Conservation (phyloP, 148 eudicot species). For the Pharnaceum exiguum region DNA sequence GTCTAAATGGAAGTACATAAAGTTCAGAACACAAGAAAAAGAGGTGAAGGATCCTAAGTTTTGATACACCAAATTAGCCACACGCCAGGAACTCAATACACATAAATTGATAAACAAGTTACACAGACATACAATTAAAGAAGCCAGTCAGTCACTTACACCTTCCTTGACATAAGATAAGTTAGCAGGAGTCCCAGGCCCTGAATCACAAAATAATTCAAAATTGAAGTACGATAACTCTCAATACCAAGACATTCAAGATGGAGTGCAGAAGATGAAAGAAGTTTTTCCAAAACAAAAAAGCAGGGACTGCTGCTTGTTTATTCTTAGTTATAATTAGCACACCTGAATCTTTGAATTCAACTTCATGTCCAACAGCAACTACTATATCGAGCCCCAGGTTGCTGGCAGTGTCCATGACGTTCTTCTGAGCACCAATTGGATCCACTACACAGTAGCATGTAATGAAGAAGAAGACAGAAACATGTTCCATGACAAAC, state of each 20-base stretch:
- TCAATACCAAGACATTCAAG: too few relatives aligned
- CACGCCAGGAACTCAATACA: too few relatives aligned
- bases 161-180: conserved; percentile 12
- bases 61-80: too few relatives aligned
- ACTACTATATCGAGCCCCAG: conserved; percentile 57
- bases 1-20: too few relatives aligned
- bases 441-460: conserved; percentile 46
- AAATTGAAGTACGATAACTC: too few relatives aligned
- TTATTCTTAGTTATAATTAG: not conserved
- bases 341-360: conserved; percentile 45
- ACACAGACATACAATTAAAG: conserved; percentile 7
- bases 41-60: too few relatives aligned
- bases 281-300: too few relatives aligned
- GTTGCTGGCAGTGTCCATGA: conserved; percentile 58
- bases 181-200: conserved; percentile 11
- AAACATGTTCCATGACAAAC: too few relatives aligned
- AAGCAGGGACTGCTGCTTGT: too few relatives aligned
- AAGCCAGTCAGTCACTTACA: conserved; percentile 19
- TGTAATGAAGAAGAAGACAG: conserved; percentile 6
- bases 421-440: conserved; percentile 72
- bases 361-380: conserved; percentile 61
- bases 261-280: too few relatives aligned
- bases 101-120: conserved; percentile 8
- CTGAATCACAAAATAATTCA: conserved; percentile 7
- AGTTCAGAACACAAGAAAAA: too few relatives aligned